phyloP scores from a whole-genome alignment of 495 filamentous ascomycete genomes.

The Aspergillus steynii region DNA sequence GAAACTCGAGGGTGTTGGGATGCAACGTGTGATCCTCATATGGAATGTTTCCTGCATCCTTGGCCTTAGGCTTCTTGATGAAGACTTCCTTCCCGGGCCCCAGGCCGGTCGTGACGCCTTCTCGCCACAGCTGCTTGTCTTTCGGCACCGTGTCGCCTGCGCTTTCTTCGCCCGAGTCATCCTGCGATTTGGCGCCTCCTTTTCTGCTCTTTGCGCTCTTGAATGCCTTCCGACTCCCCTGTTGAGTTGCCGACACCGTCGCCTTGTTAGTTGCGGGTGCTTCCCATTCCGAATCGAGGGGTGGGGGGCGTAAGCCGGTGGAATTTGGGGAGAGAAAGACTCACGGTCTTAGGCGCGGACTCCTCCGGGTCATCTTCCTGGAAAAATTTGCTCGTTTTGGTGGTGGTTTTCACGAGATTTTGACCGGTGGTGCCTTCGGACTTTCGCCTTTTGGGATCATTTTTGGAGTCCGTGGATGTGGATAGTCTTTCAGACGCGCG shows the following conservation, averaged over 20 bases:
- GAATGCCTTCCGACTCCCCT: constrained; percentile 3
- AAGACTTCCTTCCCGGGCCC: constrained; percentile 64
- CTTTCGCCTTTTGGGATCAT: constrained; percentile 46
- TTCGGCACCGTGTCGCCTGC: constrained; percentile 24
- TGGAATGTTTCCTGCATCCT: constrained; percentile 61
- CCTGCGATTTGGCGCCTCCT: constrained; percentile 3
- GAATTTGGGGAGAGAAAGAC: constrained; percentile 22
- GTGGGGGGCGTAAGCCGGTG: constrained; percentile 10
- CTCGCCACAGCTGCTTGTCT: constrained; percentile 57
- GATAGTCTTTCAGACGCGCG: constrained; percentile 39
- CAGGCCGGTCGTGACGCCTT: constrained; percentile 56
- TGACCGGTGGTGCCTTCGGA: constrained; percentile 34
- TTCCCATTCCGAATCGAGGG: constrained; percentile 27
- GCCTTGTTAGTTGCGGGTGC: constrained; percentile 31
- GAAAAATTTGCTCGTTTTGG: constrained; percentile 62
- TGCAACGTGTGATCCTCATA: constrained; percentile 74
- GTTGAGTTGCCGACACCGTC: constrained; percentile 22
- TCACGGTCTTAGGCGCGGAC: constrained; percentile 24
- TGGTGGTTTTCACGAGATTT: constrained; percentile 43
- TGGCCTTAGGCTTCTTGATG: constrained; percentile 68
- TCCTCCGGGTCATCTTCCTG: constrained; percentile 36
- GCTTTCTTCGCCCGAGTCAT: neutral
- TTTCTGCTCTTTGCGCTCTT: constrained; percentile 16
- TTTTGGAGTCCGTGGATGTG: constrained; percentile 32
- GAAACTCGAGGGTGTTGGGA: constrained; percentile 78